These are phyloP conservation scores for Hemileccinum impolitum DNA, from an alignment of 768 basidiomycete species.

Conservation along the genomic window DNA sequence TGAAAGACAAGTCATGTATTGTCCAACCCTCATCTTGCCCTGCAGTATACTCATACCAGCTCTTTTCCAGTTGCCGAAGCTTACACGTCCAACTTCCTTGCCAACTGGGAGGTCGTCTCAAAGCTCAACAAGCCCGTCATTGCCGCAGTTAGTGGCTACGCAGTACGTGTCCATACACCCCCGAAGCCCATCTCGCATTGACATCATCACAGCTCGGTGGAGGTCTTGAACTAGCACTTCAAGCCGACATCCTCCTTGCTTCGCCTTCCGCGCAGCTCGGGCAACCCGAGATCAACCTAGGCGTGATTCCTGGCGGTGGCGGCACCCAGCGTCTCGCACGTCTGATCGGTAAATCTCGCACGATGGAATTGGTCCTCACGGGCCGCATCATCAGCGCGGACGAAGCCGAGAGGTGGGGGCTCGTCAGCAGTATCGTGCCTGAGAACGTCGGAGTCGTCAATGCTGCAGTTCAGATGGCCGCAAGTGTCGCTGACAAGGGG, in stretches of 20 bases:
- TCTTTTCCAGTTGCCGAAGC: conserved; percentile 67
- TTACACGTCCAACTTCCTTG: conserved; percentile 82
- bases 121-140: conserved; percentile 88
- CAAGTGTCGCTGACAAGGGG: conserved; percentile 77
- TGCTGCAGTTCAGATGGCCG: conserved; percentile 81
- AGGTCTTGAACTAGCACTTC: conserved; percentile 94
- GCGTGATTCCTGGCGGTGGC: conserved; percentile 92
- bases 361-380: conserved; percentile 93
- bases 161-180: conserved; percentile 48
- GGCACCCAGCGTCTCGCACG: conserved; percentile 88
- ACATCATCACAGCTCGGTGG: conserved; percentile 75
- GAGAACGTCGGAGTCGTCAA: conserved; percentile 81
- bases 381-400: conserved; percentile 77
- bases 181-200: background rate
- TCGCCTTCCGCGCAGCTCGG: conserved; percentile 90
- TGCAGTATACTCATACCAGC: background rate
- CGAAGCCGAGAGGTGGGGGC: conserved; percentile 85
- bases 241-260: conserved; percentile 93
- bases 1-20: conserved; percentile 94
- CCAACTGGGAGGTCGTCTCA: conserved; percentile 75
- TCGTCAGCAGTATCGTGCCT: conserved; percentile 77
- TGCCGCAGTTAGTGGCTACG: conserved; percentile 93
- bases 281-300: conserved; percentile 95
- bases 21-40: conserved; percentile 16
- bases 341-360: conserved; percentile 84